A percentile compares a stretch with the other conserved stretches of the same genome.
Conservation (phyloP, 225 moss, liverwort and hornwort species). For the Physcomitrium patens region DNA sequence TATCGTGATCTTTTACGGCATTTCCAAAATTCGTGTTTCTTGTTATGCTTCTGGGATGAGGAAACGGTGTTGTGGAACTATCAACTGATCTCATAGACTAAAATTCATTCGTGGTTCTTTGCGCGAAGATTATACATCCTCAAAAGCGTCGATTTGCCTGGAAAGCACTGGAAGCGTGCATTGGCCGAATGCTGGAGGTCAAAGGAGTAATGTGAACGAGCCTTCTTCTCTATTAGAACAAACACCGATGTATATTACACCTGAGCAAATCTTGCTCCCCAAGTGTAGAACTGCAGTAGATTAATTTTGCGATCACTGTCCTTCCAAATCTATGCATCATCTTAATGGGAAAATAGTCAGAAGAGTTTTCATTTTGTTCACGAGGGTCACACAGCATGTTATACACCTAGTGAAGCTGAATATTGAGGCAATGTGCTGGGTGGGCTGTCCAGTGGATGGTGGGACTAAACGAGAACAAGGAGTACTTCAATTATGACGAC, state of each 20-base stretch:
- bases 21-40: not conserved
- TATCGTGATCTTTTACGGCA: not conserved
- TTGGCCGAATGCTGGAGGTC: slow-evolving; percentile 84
- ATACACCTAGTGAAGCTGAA: not conserved
- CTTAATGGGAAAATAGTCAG: not conserved
- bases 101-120: not conserved
- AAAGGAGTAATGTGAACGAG: slow-evolving; percentile 64
- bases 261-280: fast-evolving
- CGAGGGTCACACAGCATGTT: not conserved
- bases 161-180: slow-evolving; percentile 78
- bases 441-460: slow-evolving; percentile 73
- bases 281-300: fast-evolving
- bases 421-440: not conserved
- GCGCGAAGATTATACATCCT: slow-evolving; percentile 81
- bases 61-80: not conserved
- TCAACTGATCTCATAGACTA: not conserved
- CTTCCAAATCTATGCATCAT: not conserved
- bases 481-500: slow-evolving; percentile 70
- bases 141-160: slow-evolving; percentile 83
- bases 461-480: slow-evolving; percentile 74
- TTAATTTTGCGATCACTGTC: not conserved
- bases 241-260: not conserved
- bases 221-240: not conserved
- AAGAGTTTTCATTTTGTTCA: not conserved
- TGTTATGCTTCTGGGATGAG: not conserved